A percentile compares a stretch with the other conserved stretches of the same genome.
phyloP scores from a whole-genome alignment of 2,329 filamentous ascomycete species.

The Pseudocercospora pini-densiflorae region DNA sequence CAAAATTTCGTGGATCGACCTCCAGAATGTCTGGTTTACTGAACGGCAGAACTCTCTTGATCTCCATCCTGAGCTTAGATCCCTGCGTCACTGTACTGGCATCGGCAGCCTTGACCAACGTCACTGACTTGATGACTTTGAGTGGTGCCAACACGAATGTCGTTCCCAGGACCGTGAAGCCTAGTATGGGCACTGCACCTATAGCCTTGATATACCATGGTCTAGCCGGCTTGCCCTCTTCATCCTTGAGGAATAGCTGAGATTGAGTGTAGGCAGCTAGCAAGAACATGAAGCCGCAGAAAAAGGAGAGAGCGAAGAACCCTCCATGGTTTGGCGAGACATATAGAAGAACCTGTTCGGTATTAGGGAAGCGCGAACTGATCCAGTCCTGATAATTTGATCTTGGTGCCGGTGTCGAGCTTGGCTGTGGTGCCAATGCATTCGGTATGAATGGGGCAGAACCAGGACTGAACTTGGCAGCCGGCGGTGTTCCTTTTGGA shows the following conservation, averaged over 20 bases:
- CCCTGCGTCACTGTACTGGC: slow-evolving; percentile 9
- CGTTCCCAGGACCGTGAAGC: slow-evolving; percentile 23
- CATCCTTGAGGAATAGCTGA: slow-evolving; percentile 25
- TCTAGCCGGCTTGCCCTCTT: slow-evolving; percentile 9
- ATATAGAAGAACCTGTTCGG: slow-evolving; percentile 32
- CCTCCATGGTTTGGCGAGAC: slow-evolving; percentile 29
- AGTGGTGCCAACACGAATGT: slow-evolving; percentile 27
- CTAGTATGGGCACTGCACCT: slow-evolving; percentile 19
- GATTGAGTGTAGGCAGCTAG: slow-evolving; percentile 23
- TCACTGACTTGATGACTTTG: slow-evolving; percentile 30
- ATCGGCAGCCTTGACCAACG: slow-evolving; percentile 16
- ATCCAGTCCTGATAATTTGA: slow-evolving; percentile 15
- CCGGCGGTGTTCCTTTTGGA: slow-evolving; percentile 13
- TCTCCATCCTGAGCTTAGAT: slow-evolving; percentile 20
- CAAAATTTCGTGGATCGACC: slow-evolving; percentile 10
- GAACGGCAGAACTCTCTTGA: slow-evolving; percentile 28
- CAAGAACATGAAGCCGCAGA: slow-evolving; percentile 26
- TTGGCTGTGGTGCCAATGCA: background rate
- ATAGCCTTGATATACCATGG: slow-evolving; percentile 19
- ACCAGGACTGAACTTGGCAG: background rate
- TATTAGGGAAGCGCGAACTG: slow-evolving; percentile 15
- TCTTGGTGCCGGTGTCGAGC: background rate
- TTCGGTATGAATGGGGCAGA: background rate
- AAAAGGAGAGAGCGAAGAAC: slow-evolving; percentile 28
- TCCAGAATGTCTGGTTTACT: slow-evolving; percentile 25